A percentile compares a stretch with the other conserved stretches of the same genome.
phyloP scores from a whole-genome alignment of 2,329 filamentous ascomycete species.

The Epichloe uncinata region DNA sequence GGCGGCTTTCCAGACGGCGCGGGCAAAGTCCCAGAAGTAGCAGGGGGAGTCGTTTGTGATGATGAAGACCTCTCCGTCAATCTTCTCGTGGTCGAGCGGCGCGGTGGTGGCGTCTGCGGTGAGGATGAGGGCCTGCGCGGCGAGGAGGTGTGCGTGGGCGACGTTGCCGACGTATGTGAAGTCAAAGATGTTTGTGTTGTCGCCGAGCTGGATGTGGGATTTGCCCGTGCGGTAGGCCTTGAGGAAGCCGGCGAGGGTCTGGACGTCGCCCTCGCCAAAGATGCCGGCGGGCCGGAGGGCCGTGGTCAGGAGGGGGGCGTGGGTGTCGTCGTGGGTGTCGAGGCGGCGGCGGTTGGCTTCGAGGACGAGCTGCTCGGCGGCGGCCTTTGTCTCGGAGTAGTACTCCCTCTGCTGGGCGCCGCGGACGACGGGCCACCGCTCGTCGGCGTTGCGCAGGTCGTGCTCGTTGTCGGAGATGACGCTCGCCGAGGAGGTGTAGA shows the following conservation, averaged over 20 bases:
- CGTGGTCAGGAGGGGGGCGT: conserved; percentile 53
- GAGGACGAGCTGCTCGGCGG: conserved; percentile 71
- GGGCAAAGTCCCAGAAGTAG: conserved; percentile 83
- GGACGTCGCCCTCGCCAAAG: conserved; percentile 78
- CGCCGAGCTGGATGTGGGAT: conserved; percentile 68
- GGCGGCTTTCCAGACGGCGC: conserved; percentile 58
- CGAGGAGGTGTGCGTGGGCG: conserved; percentile 70
- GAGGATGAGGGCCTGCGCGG: conserved; percentile 56
- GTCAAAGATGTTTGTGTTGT: conserved; percentile 50
- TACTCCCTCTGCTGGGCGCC: conserved; percentile 61
- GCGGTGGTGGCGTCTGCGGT: conserved; percentile 41
- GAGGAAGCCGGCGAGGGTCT: conserved; percentile 60
- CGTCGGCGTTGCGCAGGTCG: conserved; percentile 75
- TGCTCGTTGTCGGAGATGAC: conserved; percentile 70
- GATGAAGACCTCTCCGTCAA: conserved; percentile 80
- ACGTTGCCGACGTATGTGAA: conserved; percentile 53
- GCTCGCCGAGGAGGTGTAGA: conserved; percentile 84
- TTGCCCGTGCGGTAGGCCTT: conserved; percentile 55
- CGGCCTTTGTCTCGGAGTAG: conserved; percentile 72
- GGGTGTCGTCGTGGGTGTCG: conserved; percentile 23
- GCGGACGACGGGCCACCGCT: conserved; percentile 64
- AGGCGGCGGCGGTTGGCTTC: conserved; percentile 49
- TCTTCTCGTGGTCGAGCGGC: conserved; percentile 57
- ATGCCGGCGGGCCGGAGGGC: conserved; percentile 79
- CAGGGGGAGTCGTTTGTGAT: conserved; percentile 81